phyloP scores from a whole-genome alignment of 371 early-diverging fungal genomes.

The Mortierella polycephala region DNA sequence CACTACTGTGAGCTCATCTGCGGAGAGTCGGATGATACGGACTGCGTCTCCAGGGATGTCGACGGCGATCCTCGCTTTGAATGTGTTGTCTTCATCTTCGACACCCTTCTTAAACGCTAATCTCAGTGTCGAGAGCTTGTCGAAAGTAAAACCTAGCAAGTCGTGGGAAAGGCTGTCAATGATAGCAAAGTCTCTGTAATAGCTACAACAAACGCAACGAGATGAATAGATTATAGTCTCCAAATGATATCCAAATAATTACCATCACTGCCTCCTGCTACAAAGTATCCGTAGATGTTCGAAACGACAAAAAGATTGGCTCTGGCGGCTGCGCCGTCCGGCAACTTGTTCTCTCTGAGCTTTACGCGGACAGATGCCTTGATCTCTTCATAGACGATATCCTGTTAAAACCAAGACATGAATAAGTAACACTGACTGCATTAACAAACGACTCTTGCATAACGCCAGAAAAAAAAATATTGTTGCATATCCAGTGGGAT shows the following conservation, averaged over 20 bases:
- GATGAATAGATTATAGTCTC: neutral
- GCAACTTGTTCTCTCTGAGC: constrained; percentile 21
- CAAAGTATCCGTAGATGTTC: constrained; percentile 42
- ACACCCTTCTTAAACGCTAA: constrained; percentile 27
- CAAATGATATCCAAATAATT: neutral
- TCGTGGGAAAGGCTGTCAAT: neutral
- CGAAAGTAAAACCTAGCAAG: constrained; percentile 34
- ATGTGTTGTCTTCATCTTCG: constrained; percentile 15
- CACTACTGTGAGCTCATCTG: constrained; percentile 36
- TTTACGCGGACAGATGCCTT: constrained; percentile 18
- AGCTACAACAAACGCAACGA: neutral
- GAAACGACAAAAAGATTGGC: constrained; percentile 40
- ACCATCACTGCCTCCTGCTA: constrained; percentile 43
- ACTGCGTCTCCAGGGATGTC: constrained; percentile 18
- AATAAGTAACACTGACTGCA: too few relatives aligned
- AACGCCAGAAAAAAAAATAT: too few relatives aligned
- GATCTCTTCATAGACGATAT: constrained; percentile 32
- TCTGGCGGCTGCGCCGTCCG: constrained; percentile 9
- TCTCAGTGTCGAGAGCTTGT: constrained; percentile 28
- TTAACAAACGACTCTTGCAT: too few relatives aligned
- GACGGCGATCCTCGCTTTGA: constrained; percentile 17
- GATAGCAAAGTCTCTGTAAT: neutral
- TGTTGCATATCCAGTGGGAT: too few relatives aligned
- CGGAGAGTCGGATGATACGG: constrained; percentile 37
- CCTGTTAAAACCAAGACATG: constrained; percentile 16